Evolutionary conservation across 352 stramenopile genomes (phyloP).

Genomic region (Globisporangium middletonii): DNA sequence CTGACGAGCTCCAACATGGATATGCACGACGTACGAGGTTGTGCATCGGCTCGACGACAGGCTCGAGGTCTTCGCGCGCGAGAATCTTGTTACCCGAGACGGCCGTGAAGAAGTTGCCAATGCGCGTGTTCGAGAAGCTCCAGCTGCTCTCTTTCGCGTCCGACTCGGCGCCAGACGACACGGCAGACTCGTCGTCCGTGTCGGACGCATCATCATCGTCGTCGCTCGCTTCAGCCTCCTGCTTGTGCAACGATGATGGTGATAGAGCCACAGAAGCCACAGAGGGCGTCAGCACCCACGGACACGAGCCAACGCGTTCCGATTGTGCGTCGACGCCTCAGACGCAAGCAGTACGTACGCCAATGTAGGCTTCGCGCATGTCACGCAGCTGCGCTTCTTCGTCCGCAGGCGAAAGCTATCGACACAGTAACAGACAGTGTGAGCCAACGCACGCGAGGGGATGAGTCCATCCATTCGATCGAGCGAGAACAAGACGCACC

Average conservation of each 20-base stretch:
- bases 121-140: conserved; percentile 76
- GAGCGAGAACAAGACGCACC: conserved; percentile 21
- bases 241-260: background rate
- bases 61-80: conserved; percentile 89
- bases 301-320: background rate
- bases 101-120: conserved; percentile 77
- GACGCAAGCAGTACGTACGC: conserved; percentile 29
- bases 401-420: conserved; percentile 56
- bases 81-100: conserved; percentile 93
- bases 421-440: background rate
- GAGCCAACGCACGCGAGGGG: background rate
- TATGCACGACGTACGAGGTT: conserved; percentile 51
- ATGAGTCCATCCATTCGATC: background rate
- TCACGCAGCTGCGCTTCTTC: conserved; percentile 64
- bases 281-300: too few relatives aligned
- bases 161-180: conserved; percentile 64
- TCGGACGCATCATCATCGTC: conserved; percentile 64
- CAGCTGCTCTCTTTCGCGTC: conserved; percentile 54
- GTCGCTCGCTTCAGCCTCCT: conserved; percentile 69
- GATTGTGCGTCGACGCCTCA: background rate
- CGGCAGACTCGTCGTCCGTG: conserved; percentile 62
- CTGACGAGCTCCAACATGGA: background rate
- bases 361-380: conserved; percentile 79
- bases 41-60: conserved; percentile 92
- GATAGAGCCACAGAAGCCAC: too few relatives aligned